These are phyloP conservation scores for Phialocephala sp. DNA, from an alignment of 2,329 filamentous ascomycete genomes.

Conservation along the genomic window DNA sequence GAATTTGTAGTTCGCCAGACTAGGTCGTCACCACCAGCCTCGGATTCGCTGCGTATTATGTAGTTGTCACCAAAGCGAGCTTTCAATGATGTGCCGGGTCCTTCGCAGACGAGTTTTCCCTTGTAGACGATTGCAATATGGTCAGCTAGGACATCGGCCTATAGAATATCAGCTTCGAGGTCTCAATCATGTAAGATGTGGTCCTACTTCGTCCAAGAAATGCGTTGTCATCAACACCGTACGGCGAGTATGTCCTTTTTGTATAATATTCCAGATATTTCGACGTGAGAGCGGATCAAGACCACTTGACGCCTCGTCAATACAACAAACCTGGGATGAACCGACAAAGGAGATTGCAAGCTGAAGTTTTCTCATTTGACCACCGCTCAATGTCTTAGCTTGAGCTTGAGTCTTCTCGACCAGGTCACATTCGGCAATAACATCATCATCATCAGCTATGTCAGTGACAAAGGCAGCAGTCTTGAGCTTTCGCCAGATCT, in stretches of 20 bases:
- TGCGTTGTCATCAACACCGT: conserved; percentile 71
- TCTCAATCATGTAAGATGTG: neutral
- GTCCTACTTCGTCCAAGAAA: conserved; percentile 62
- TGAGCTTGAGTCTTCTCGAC: conserved; percentile 60
- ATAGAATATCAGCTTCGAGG: conserved; percentile 10
- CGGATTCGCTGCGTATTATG: conserved; percentile 39
- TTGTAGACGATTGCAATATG: conserved; percentile 69
- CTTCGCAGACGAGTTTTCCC: conserved; percentile 65
- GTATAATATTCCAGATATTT: conserved; percentile 72
- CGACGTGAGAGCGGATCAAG: conserved; percentile 67
- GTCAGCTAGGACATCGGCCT: conserved; percentile 67
- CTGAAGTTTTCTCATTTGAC: conserved; percentile 71
- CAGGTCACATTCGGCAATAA: conserved; percentile 64
- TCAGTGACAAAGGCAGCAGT: conserved; percentile 48
- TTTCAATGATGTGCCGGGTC: conserved; percentile 68
- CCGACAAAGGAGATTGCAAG: conserved; percentile 72
- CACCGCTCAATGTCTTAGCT: conserved; percentile 65
- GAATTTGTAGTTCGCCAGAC: conserved; percentile 49
- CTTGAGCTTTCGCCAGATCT: conserved; percentile 67
- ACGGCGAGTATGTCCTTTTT: conserved; percentile 63
- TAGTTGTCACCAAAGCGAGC: conserved; percentile 66
- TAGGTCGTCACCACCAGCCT: conserved; percentile 22
- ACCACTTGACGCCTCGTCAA: conserved; percentile 70
- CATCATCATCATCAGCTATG: conserved; percentile 52
- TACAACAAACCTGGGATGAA: conserved; percentile 65